phyloP scores from a whole-genome alignment of 495 filamentous ascomycete genomes.

The Bryoglossum gracile region DNA sequence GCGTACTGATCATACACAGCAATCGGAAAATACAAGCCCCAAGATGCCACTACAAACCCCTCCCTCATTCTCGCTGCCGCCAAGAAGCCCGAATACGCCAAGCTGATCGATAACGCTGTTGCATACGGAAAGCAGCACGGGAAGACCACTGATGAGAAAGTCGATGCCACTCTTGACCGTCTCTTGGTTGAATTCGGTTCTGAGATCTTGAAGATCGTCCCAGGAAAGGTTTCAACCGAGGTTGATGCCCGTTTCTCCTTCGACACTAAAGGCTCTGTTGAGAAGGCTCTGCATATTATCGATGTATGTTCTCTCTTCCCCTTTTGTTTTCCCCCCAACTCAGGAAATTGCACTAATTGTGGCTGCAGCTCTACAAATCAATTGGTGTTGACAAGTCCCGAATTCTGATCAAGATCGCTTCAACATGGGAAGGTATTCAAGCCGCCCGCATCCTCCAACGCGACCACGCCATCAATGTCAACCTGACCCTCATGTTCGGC shows the following conservation, averaged over 20 bases:
- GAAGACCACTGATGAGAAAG: slow-evolving; percentile 59
- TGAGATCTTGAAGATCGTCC: slow-evolving; percentile 94
- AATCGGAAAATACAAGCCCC: slow-evolving; percentile 99
- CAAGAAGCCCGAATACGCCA: slow-evolving; percentile 96
- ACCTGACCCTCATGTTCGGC: slow-evolving; percentile 99
- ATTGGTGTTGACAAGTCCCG: slow-evolving; percentile 89
- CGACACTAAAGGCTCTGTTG: slow-evolving; percentile 81
- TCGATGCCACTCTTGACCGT: slow-evolving; percentile 79
- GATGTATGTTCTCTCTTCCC: slow-evolving; percentile 49
- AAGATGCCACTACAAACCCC: slow-evolving; percentile 99
- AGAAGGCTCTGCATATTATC: slow-evolving; percentile 97
- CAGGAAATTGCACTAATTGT: slow-evolving; percentile 6
- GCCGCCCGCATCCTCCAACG: slow-evolving; percentile 90
- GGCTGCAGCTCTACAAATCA: slow-evolving; percentile 75
- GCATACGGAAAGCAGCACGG: slow-evolving; percentile 75
- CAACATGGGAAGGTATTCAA: slow-evolving; percentile 95
- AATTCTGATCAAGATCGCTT: slow-evolving; percentile 84
- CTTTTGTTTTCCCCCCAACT: not conserved
- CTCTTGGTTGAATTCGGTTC: slow-evolving; percentile 96
- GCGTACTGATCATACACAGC: slow-evolving; percentile 48
- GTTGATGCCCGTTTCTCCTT: slow-evolving; percentile 97
- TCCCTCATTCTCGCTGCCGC: slow-evolving; percentile 95
- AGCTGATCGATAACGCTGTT: slow-evolving; percentile 81
- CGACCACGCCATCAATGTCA: slow-evolving; percentile 92
- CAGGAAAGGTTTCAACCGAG: slow-evolving; percentile 97